These are phyloP conservation scores for Haberlea rhodopensis DNA, from an alignment of 257 asterid species.

Conservation along the genomic window DNA sequence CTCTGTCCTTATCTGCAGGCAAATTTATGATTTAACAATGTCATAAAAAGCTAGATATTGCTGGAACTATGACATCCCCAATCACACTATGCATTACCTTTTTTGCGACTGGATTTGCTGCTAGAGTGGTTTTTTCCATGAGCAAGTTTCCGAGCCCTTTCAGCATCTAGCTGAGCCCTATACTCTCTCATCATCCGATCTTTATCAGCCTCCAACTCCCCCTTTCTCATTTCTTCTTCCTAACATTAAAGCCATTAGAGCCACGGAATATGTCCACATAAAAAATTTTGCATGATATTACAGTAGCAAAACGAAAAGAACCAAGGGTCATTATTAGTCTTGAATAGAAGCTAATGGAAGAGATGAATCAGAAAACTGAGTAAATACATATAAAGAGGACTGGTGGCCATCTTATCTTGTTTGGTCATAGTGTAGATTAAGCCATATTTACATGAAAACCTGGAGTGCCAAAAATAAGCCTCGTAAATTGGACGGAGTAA, in stretches of 20 bases:
- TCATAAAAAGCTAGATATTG: conserved; percentile 15
- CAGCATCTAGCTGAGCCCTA: conserved; percentile 97
- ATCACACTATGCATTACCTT: conserved; percentile 44
- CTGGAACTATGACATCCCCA: conserved; percentile 11
- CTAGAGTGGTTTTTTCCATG: conserved; percentile 85
- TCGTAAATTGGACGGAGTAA: neutral
- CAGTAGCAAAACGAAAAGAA: neutral
- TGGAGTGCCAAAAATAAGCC: neutral
- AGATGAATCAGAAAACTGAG: neutral
- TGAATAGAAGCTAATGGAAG: neutral
- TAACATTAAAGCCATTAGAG: conserved; percentile 47
- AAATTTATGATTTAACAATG: conserved; percentile 8
- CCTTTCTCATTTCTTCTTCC: conserved; percentile 98
- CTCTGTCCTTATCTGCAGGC: conserved; percentile 78
- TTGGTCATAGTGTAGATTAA: neutral
- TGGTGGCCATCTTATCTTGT: neutral
- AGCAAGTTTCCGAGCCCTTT: conserved; percentile 78
- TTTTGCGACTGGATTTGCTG: conserved; percentile 61
- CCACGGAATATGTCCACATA: conserved; percentile 14
- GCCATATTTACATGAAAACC: neutral
- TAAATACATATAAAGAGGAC: neutral
- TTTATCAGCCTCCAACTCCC: conserved; percentile 98
- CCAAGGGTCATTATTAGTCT: neutral
- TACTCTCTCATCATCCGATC: conserved; percentile 97
- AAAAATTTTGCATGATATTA: neutral